Percentiles rank a stretch among this genome's conserved stretches.
phyloP scores from a whole-genome alignment of 2,329 filamentous ascomycete species.

The Fusarium armeniacum region DNA sequence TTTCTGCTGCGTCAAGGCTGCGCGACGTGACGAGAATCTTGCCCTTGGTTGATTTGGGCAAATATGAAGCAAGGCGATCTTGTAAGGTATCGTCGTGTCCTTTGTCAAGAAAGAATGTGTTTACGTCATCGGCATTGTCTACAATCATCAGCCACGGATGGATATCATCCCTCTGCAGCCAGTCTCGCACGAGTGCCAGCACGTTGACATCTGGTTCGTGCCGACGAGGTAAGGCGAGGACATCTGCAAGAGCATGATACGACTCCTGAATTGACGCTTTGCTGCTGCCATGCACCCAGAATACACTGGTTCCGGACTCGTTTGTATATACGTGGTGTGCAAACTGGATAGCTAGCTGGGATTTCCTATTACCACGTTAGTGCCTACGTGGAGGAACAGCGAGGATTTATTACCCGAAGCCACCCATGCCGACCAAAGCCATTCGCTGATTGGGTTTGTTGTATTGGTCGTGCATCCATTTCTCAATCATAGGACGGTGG shows the following conservation, averaged over 20 bases:
- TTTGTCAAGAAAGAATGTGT: not conserved
- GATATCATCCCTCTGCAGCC: conserved; percentile 45
- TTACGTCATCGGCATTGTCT: conserved; percentile 42
- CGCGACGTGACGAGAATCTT: conserved; percentile 41
- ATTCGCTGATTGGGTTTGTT: conserved; percentile 26
- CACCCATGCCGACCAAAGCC: conserved; percentile 53
- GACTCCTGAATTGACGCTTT: conserved; percentile 53
- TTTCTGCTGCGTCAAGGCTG: conserved; percentile 18
- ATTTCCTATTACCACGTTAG: conserved; percentile 38
- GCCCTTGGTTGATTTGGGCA: conserved; percentile 34
- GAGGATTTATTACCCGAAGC: not conserved
- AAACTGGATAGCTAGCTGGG: conserved; percentile 55
- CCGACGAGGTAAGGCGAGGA: conserved; percentile 50
- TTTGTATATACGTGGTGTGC: conserved; percentile 49
- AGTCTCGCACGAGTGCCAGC: conserved; percentile 52
- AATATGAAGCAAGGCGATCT: conserved; percentile 20
- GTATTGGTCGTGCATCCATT: conserved; percentile 43
- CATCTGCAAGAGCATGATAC: conserved; percentile 54
- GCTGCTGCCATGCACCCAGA: conserved; percentile 57
- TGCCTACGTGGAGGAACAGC: rapidly evolving
- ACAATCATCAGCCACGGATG: conserved; percentile 43
- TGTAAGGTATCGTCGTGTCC: not conserved
- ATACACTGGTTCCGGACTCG: conserved; percentile 52
- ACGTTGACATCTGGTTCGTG: conserved; percentile 52
- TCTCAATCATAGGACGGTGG: conserved; percentile 46